Evolutionary conservation across 371 early-diverging fungal genomes (phyloP), one percentile per base, ranked within the genome.

Genomic region (Mortierella polycephala): DNA sequence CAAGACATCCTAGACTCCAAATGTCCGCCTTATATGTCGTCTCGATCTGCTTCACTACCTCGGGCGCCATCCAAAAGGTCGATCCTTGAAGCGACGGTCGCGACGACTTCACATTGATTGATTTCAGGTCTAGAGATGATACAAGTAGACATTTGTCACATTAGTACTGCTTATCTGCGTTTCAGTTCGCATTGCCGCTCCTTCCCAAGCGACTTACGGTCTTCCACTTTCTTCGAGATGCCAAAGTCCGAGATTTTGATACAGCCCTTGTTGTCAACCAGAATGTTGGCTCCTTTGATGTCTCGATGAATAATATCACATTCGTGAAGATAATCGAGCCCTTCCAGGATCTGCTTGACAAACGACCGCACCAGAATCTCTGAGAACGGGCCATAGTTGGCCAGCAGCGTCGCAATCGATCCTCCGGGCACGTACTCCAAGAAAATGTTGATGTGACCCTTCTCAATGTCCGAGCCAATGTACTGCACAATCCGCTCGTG

Each of bases 161-260:
- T 11, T 9, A n/a, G 49, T 30, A 13, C 10, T 7, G 16, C 50
- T 13, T 16, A 4, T 1, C 5, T 7, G 12, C 11, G 23, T 12
- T 18, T 9, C 13, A 51, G 18, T 9, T 18, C 5, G 51, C 9
- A 18, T 9, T 51, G 51, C n/a, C 1, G 20, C n/a, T 47, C 51
- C 16, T 5, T 8, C 51, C 5, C 16, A 50, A 21, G 46, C 51
- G 55, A 75, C 82, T 83, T 87, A 80, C 87, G 88, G 80, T 92
- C 93, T 75, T 93, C 93, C 14, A 94, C 89, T 73, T 96, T 96
- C 83, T 99, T 99, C 5, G 99, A 96, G 46, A 99, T 94, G 14
- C 99, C 99, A 90, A 99, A 99, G 83, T 99, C 99, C 3, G 97
- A 93, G 44, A 99, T 98, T 85, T 99, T 99, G 55, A 96, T 94